phyloP scores from a whole-genome alignment of 2,329 filamentous ascomycete species.

The Colletotrichum camelliae region DNA sequence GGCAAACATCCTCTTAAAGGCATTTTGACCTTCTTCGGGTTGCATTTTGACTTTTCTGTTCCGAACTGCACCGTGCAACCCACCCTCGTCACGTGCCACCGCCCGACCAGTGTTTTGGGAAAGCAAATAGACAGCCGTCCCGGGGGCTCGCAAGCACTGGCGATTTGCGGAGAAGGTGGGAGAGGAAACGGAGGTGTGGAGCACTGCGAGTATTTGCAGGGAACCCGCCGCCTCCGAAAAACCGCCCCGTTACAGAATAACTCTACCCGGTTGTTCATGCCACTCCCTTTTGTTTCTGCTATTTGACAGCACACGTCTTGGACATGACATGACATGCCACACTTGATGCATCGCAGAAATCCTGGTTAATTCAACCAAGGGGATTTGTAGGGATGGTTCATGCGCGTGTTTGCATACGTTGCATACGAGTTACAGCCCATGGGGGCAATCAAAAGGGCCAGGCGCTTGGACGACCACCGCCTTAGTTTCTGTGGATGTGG shows the following conservation, averaged over 20 bases:
- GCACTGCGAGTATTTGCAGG: neutral
- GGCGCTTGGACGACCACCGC: neutral
- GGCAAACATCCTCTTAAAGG: neutral
- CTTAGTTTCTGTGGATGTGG: too few species aligned
- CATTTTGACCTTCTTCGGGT: neutral
- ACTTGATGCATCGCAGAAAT: neutral
- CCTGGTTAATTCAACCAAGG: neutral
- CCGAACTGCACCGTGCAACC: neutral
- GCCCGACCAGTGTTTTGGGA: neutral
- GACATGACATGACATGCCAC: neutral
- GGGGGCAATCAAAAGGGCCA: neutral
- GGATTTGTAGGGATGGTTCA: conserved; percentile 1
- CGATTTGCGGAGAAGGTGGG: neutral
- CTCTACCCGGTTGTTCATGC: neutral
- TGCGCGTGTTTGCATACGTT: neutral
- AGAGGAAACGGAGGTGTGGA: neutral
- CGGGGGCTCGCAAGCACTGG: neutral
- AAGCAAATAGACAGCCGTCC: neutral
- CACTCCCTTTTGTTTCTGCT: neutral
- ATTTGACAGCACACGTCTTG: neutral
- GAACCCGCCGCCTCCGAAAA: neutral
- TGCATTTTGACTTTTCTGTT: neutral
- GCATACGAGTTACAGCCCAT: neutral
- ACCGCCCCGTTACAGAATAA: neutral
- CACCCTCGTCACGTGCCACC: neutral